Evolutionary conservation across 2,329 filamentous ascomycete species (phyloP).

Genomic region (Fusarium piperis): DNA sequence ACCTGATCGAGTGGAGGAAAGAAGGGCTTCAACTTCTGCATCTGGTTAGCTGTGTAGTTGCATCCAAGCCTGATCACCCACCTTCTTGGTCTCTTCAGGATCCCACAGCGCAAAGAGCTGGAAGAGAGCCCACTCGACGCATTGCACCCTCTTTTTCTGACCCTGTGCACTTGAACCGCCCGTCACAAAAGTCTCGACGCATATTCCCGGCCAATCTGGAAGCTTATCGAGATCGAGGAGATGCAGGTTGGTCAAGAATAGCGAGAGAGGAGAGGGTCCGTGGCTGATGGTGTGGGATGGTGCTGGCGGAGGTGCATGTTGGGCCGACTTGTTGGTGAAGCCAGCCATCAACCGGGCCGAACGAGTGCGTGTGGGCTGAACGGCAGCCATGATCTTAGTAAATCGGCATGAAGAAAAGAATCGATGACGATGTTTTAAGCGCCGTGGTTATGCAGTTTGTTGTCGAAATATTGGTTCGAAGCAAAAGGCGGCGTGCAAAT

Average conservation of each 20-base stretch:
- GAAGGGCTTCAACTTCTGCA: conserved; percentile 85
- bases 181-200: conserved; percentile 71
- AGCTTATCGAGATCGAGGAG: conserved; percentile 81
- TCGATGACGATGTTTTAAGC: neutral
- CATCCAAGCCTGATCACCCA: conserved; percentile 48
- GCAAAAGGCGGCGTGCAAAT: conserved; percentile 36
- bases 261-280: conserved; percentile 42
- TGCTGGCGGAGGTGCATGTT: conserved; percentile 9
- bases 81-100: conserved; percentile 76
- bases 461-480: conserved; percentile 16
- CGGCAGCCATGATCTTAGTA: conserved; percentile 33
- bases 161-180: conserved; percentile 72
- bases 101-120: conserved; percentile 89
- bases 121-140: conserved; percentile 91
- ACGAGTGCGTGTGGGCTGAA: conserved; percentile 39
- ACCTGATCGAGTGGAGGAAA: conserved; percentile 91
- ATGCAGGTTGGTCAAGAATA: conserved; percentile 83
- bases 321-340: conserved; percentile 34
- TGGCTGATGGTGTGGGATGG: conserved; percentile 12
- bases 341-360: conserved; percentile 42
- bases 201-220: conserved; percentile 84
- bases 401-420: neutral
- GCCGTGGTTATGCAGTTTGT: conserved; percentile 19
- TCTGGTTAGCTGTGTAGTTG: conserved; percentile 1
- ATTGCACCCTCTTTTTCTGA: conserved; percentile 83